Evolutionary conservation across 176 grass and related monocot species (phyloP).

Genomic region (Carex littledalei): DNA sequence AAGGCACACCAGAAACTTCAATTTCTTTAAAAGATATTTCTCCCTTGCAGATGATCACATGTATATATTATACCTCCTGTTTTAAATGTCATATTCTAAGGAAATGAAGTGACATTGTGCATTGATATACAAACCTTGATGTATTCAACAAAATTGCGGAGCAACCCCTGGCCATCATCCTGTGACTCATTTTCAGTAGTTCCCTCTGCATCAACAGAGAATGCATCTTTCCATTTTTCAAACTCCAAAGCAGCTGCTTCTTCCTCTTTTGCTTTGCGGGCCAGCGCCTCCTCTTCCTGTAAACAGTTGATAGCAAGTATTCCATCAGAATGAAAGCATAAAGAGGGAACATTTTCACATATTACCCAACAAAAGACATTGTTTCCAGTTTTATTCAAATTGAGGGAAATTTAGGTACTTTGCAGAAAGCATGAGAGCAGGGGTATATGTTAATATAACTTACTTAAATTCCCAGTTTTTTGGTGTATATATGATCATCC

Average conservation of each 20-base stretch:
- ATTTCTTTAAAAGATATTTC: neutral
- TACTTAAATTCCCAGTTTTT: too few species aligned
- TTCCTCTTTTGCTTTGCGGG: constrained; percentile 65
- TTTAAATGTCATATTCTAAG: neutral
- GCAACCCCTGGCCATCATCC: constrained; percentile 62
- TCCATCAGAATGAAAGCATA: too few species aligned
- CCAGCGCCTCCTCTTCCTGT: constrained; percentile 81
- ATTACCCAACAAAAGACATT: too few species aligned
- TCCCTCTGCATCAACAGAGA: too few species aligned
- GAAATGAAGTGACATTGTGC: neutral
- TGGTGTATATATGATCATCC: too few species aligned
- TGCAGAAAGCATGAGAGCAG: neutral
- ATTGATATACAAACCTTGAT: constrained; percentile 51
- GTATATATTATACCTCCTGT: neutral
- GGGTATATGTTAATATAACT: too few species aligned
- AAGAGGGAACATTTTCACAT: too few species aligned
- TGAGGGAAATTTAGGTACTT: neutral
- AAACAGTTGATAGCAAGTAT: constrained; percentile 1
- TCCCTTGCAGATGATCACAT: neutral
- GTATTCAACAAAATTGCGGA: constrained; percentile 90
- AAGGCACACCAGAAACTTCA: neutral
- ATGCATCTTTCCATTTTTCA: constrained; percentile 68
- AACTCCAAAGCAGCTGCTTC: neutral
- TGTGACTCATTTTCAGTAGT: constrained; percentile 77
- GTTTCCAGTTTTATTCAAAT: neutral